Percentiles rank a stretch among this genome's conserved stretches.
phyloP scores from a whole-genome alignment of 768 basidiomycete genomes.

The Tricholoma hemisulphureum region DNA sequence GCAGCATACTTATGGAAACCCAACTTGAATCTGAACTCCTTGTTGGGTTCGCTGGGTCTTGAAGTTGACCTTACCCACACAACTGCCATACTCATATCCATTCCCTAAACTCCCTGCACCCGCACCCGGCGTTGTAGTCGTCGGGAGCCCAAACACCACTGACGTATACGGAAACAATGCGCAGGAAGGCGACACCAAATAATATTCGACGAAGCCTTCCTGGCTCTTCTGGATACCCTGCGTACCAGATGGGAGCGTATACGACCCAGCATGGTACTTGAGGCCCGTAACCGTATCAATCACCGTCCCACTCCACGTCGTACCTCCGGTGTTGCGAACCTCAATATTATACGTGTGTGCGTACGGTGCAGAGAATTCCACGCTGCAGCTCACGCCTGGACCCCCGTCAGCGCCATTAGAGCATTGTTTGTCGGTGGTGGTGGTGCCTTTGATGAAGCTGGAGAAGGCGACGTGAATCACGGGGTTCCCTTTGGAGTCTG shows the following conservation, averaged over 20 bases:
- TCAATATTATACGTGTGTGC: background rate
- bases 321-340: background rate
- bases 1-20: conserved; percentile 1
- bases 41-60: background rate
- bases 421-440: background rate
- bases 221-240: background rate
- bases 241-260: background rate
- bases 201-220: background rate
- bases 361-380: background rate
- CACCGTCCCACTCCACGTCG: background rate
- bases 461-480: too few relatives aligned
- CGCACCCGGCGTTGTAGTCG: background rate
- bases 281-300: background rate
- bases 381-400: background rate
- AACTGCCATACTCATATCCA: background rate
- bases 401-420: background rate
- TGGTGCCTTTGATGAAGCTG: too few relatives aligned
- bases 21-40: background rate
- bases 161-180: background rate
- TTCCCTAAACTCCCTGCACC: background rate
- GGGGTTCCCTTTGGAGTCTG: background rate
- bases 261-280: background rate
- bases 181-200: background rate
- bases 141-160: background rate
- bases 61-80: background rate